Evolutionary conservation across 2,329 filamentous ascomycete species (phyloP).

Genomic region (Paramyrothecium sp.): DNA sequence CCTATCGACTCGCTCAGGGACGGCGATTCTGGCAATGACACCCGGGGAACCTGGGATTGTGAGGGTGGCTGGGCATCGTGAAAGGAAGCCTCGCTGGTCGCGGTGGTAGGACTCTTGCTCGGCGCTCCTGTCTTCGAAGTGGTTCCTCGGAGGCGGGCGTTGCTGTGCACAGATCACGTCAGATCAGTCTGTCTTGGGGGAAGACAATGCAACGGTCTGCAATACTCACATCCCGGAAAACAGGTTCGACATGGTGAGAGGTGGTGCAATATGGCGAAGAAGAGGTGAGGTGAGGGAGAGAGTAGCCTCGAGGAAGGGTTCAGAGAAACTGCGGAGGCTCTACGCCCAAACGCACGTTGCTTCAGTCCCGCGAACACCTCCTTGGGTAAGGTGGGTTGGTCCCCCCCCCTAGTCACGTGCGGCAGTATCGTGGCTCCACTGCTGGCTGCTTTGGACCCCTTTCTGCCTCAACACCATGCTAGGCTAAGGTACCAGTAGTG

Average conservation of each 20-base stretch:
- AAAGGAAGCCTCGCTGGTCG: constrained; percentile 42
- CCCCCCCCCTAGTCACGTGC: too few species aligned
- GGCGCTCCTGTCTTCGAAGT: constrained; percentile 46
- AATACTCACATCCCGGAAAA: constrained; percentile 61
- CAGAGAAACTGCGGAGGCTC: too few species aligned
- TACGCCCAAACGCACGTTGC: too few species aligned
- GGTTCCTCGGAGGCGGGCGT: constrained; percentile 58
- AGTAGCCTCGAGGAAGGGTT: too few species aligned
- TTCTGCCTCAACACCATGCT: too few species aligned
- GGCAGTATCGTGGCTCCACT: too few species aligned
- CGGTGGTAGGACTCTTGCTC: constrained; percentile 51
- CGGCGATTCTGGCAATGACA: constrained; percentile 62
- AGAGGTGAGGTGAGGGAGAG: too few species aligned
- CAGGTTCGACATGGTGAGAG: constrained; percentile 53
- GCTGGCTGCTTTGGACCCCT: too few species aligned
- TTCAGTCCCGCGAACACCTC: too few species aligned
- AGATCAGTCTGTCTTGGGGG: constrained; percentile 7
- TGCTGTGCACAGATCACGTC: constrained; percentile 35
- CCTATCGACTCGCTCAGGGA: constrained; percentile 66
- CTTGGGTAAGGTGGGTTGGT: too few species aligned
- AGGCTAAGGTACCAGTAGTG: too few species aligned
- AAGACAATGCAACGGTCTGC: neutral
- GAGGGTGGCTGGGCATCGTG: constrained; percentile 43
- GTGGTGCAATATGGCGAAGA: neutral
- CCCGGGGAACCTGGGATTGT: constrained; percentile 54